phyloP scores from a whole-genome alignment of 208 protist species.

The Crithidia thermophila region DNA sequence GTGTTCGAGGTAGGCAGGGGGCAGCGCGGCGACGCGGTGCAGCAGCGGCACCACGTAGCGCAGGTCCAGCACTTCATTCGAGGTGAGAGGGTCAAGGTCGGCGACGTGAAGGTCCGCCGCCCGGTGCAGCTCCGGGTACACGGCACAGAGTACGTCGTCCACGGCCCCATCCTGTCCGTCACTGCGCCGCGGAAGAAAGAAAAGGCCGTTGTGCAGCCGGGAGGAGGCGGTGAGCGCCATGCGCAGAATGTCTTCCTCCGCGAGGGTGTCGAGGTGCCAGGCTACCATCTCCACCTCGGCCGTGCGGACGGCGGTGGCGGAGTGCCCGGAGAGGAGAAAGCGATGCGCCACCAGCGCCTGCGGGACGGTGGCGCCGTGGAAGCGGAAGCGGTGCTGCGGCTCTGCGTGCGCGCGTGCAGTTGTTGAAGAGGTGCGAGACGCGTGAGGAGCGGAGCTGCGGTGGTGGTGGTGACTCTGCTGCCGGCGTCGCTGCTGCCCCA shows the following conservation, averaged over 20 bases:
- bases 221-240: slow-evolving; percentile 67
- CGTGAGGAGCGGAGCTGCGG: neutral
- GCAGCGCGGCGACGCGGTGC: slow-evolving; percentile 70
- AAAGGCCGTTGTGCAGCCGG: slow-evolving; percentile 76
- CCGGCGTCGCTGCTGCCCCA: neutral
- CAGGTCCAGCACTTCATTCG: slow-evolving; percentile 53
- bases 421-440: neutral
- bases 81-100: slow-evolving; percentile 40
- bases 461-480: neutral
- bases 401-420: too few species aligned
- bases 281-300: slow-evolving; percentile 85
- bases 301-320: slow-evolving; percentile 45
- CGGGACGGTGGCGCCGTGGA: slow-evolving; percentile 54
- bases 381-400: slow-evolving; percentile 8
- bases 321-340: slow-evolving; percentile 69
- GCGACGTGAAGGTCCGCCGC: slow-evolving; percentile 49
- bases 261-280: slow-evolving; percentile 73
- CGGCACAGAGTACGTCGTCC: slow-evolving; percentile 53
- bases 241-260: slow-evolving; percentile 60
- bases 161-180: slow-evolving; percentile 8
- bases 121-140: slow-evolving; percentile 73
- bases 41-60: slow-evolving; percentile 87
- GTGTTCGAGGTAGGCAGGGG: slow-evolving; percentile 33
- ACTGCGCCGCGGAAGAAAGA: slow-evolving; percentile 16
- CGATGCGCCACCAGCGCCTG: slow-evolving; percentile 46